Conservation (phyloP, 169 alveolate species). For the Perkinsus olseni region DNA sequence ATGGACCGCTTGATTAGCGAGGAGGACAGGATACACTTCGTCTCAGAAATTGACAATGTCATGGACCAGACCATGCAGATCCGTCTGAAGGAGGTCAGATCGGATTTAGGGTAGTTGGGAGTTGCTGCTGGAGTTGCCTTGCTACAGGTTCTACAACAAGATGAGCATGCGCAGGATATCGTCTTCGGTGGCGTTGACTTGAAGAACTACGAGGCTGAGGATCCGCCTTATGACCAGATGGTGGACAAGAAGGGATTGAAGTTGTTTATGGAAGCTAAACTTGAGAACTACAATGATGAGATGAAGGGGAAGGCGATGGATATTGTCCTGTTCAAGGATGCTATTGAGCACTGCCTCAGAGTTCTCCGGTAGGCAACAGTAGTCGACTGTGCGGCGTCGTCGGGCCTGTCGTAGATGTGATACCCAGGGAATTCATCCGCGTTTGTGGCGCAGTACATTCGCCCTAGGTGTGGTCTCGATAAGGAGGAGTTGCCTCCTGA, state of each 20-base stretch:
- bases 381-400: too few species aligned
- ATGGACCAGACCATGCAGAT: conserved; percentile 46
- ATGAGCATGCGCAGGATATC: conserved; percentile 50
- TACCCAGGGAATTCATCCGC: too few species aligned
- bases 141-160: conserved; percentile 24
- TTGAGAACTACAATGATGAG: conserved; percentile 66
- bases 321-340: conserved; percentile 81
- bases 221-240: conserved; percentile 63
- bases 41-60: conserved; percentile 50
- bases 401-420: too few species aligned
- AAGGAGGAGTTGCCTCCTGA: too few species aligned
- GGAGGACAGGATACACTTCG: conserved; percentile 67
- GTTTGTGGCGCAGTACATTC: too few species aligned
- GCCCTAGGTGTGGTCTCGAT: too few species aligned
- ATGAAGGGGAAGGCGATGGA: conserved; percentile 65
- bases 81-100: conserved; percentile 33
- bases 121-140: conserved; percentile 26
- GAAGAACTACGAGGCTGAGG: conserved; percentile 46
- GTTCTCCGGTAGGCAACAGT: conserved; percentile 41
- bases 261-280: conserved; percentile 49
- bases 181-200: conserved; percentile 54
- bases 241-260: conserved; percentile 54
- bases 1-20: conserved; percentile 72
- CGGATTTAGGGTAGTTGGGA: conserved; percentile 26
- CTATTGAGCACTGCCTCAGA: conserved; percentile 65